These are phyloP conservation scores for Oryza glaberrima DNA, from an alignment of 176 grass and related monocot genomes.

Conservation along the genomic window DNA sequence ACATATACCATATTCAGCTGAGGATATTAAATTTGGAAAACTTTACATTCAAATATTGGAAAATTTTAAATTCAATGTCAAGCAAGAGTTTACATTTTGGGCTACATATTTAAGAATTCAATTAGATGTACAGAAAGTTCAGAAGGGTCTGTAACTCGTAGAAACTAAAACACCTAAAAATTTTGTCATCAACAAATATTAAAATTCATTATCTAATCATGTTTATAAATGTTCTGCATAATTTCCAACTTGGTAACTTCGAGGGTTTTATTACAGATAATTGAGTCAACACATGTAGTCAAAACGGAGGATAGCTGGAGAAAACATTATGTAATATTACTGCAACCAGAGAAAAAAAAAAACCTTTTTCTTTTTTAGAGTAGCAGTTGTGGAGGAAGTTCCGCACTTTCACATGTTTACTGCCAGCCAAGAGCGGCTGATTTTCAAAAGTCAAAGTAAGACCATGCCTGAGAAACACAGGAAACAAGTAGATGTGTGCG, in stretches of 20 bases:
- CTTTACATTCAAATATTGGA: too few species aligned
- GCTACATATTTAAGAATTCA: not conserved
- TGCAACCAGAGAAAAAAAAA: slow-evolving; percentile 25
- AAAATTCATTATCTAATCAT: not conserved
- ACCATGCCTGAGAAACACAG: slow-evolving; percentile 50
- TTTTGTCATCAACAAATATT: not conserved
- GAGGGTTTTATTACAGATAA: not conserved
- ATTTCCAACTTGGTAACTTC: not conserved
- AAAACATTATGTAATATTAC: not conserved
- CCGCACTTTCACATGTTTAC: slow-evolving; percentile 39
- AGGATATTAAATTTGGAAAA: too few species aligned
- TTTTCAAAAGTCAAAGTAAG: slow-evolving; percentile 56
- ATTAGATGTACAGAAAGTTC: not conserved
- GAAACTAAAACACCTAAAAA: not conserved
- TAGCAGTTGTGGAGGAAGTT: slow-evolving; percentile 55
- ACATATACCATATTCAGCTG: not conserved
- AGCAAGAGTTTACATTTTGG: not conserved
- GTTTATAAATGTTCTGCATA: not conserved
- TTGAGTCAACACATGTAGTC: not conserved
- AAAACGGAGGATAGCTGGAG: not conserved
- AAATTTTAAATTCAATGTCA: not conserved
- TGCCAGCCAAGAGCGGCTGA: slow-evolving; percentile 51
- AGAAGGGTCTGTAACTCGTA: too few species aligned
- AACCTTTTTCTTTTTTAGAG: slow-evolving; percentile 53
- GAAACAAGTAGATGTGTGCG: slow-evolving; percentile 10